A percentile compares a stretch with the other conserved stretches of the same genome.
phyloP scores from a whole-genome alignment of 2,329 filamentous ascomycete genomes.

The Incumbomyces lentus region DNA sequence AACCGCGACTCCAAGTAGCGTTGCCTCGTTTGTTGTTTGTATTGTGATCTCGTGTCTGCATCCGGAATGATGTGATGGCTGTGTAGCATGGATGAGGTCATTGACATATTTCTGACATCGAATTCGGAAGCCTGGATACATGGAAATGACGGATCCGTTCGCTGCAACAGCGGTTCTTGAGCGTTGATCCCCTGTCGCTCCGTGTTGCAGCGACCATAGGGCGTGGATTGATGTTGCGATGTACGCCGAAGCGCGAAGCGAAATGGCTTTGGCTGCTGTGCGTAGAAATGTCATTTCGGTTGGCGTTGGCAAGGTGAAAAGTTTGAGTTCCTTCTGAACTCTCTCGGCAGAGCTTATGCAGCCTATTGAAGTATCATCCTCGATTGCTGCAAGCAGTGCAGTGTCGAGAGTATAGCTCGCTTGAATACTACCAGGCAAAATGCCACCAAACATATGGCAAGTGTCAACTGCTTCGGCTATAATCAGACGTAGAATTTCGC shows the following conservation, averaged over 20 bases:
- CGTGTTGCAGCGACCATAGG: conserved; percentile 47
- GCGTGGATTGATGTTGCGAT: conserved; percentile 54
- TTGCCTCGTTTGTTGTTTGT: conserved; percentile 34
- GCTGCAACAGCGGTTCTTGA: conserved; percentile 37
- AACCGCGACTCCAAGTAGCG: conserved; percentile 37
- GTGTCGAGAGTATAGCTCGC: conserved; percentile 51
- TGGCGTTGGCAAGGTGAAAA: conserved; percentile 34
- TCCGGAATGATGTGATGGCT: conserved; percentile 14
- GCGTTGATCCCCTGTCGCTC: conserved; percentile 32
- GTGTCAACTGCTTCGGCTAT: conserved; percentile 49
- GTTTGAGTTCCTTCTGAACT: conserved; percentile 43
- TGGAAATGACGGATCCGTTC: conserved; percentile 43
- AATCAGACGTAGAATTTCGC: conserved; percentile 53
- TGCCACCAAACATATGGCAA: conserved; percentile 46
- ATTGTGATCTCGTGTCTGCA: conserved; percentile 26
- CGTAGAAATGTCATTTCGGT: conserved; percentile 47
- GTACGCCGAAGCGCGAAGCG: conserved; percentile 50
- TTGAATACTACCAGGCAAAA: conserved; percentile 45
- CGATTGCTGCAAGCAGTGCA: conserved; percentile 47
- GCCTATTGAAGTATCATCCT: conserved; percentile 34
- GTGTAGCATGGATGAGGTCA: conserved; percentile 27
- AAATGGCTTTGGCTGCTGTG: conserved; percentile 43
- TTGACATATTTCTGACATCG: conserved; percentile 35
- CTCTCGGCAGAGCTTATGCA: conserved; percentile 32
- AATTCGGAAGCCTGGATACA: conserved; percentile 39